Evolutionary conservation across 2,329 filamentous ascomycete species (phyloP), one percentile per base, ranked within the genome.

Genomic region (Fusarium heterosporum): DNA sequence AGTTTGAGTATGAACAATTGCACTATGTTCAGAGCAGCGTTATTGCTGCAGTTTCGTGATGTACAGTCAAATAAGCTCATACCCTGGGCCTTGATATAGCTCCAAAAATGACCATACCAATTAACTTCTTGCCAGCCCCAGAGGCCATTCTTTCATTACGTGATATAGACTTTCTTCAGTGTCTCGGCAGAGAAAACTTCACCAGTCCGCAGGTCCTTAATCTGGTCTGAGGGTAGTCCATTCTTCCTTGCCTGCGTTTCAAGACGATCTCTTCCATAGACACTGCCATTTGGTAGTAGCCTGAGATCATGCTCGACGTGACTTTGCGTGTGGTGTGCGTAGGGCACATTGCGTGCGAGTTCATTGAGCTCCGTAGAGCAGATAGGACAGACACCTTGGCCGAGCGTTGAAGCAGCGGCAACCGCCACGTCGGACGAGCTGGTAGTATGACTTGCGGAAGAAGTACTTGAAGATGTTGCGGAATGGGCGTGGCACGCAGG

Each of bases 311-410:
- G 89, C 75, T 97, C 95, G 29, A 98, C 93, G 64, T 93, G 92
- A 75, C 93, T 97, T 83, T 96, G 96, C 29, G 91, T 94, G 77
- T 99, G 96, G 74, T 97, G 92, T 4, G 96, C 96, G 73, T 98
- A 98, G 1, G 96, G 96, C 42, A 99, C 92, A 71, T 90, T 90
- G 50, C 90, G 85, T 3, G 96, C 95, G 32, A 99, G 86, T 73
- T 94, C 92, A 77, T 98, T 98, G 55, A 99, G 87, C 79, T 99
- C 96, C 1, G 91, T 96, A 46, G 91, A 96, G 82, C 96, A 99
- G 74, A 99, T 98, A 4, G 96, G 96, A 73, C 96, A 99, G 40
- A 98, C 89, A 47, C 89, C 90, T 9, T 91, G 90, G 3, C 88
- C 89, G 1, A 90, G 85, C 28, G 82, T 83, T 3, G 77, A 74